Base-by-base conservation (phyloP, 2,329 filamentous ascomycete species). In the Rugonectria rugulosa region DNA sequence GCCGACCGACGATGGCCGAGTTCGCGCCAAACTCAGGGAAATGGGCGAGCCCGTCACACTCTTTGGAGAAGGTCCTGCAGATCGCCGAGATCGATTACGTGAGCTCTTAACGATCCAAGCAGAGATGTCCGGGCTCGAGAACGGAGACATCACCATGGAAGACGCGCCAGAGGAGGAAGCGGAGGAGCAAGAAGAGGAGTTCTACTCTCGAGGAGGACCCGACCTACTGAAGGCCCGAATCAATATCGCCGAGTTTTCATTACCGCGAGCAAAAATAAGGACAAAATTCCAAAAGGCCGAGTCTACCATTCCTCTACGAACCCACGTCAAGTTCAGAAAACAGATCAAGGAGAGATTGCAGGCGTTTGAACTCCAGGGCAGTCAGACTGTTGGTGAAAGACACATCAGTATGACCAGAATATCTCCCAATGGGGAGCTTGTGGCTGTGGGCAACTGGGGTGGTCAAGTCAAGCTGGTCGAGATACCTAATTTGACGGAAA, bases 21-120 rank as follows among this genome's bases (percentile, higher is more conserved):
- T 99, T 42, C 90, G 92, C 57, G 81, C 87, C 31, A 87, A 86
- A 63, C 82, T 98, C 56, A 87, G 95, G 62, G 89, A 95, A 68
- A 82, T 97, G 61, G 92, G 91, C n/a, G 90, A 99, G 70, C 95
- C 95, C 10, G 87, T 98, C 51, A 99, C 94, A 0, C 81, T 98
- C 0, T 99, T 99, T 63, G 95, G 93, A 55, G 95, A 99, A 77
- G 91, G 91, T 1, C 88, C 88, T 2, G 88, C 85, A 21, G 94
- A 98, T 67, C 82, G 95, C 56, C 84, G 96, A 77, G 93, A 97
- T 70, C 86, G 95, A 61, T 75, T 99, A 67, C 87, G 95, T 61
- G 90, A 92, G 67, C 78, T 97, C 23, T 79, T 99, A 62, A 88
- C 88, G 3, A 86, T 88, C 46, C 84, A 92, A 61, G 83, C 86